Conservation (phyloP, 352 stramenopile genomes). For the Phytophthora rubi region DNA sequence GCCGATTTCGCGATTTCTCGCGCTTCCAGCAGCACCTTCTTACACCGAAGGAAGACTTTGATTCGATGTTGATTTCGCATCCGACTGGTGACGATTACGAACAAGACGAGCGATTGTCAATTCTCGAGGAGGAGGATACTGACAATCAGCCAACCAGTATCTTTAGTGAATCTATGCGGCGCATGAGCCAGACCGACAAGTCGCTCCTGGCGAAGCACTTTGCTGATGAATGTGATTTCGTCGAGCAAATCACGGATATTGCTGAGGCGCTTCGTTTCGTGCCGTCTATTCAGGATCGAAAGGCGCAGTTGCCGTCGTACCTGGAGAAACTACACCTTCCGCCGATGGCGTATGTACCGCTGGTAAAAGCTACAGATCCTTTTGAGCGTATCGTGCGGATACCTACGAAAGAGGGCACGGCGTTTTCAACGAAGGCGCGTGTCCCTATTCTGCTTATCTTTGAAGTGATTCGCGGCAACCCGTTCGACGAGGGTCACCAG, state of each 20-base stretch:
- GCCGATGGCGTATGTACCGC: conserved; percentile 89
- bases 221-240: conserved; percentile 88
- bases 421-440: conserved; percentile 87
- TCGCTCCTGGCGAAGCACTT: conserved; percentile 85
- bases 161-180: conserved; percentile 67
- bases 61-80: conserved; percentile 53
- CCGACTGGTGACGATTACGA: conserved; percentile 45
- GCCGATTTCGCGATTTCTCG: conserved; percentile 85
- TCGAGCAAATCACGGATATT: conserved; percentile 90
- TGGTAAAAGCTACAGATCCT: conserved; percentile 88
- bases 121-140: conserved; percentile 76
- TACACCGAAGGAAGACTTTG: conserved; percentile 71
- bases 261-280: conserved; percentile 85
- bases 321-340: conserved; percentile 84
- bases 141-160: conserved; percentile 77
- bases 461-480: conserved; percentile 84
- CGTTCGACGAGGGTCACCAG: conserved; percentile 60
- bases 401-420: conserved; percentile 85
- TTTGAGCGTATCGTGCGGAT: conserved; percentile 90
- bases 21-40: conserved; percentile 88
- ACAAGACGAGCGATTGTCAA: conserved; percentile 45
- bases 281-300: conserved; percentile 78
- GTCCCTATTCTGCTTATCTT: conserved; percentile 91
- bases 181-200: conserved; percentile 86
- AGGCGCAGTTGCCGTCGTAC: conserved; percentile 79